Conservation (phyloP, 2,329 filamentous ascomycete species). For the Fusarium napiforme region DNA sequence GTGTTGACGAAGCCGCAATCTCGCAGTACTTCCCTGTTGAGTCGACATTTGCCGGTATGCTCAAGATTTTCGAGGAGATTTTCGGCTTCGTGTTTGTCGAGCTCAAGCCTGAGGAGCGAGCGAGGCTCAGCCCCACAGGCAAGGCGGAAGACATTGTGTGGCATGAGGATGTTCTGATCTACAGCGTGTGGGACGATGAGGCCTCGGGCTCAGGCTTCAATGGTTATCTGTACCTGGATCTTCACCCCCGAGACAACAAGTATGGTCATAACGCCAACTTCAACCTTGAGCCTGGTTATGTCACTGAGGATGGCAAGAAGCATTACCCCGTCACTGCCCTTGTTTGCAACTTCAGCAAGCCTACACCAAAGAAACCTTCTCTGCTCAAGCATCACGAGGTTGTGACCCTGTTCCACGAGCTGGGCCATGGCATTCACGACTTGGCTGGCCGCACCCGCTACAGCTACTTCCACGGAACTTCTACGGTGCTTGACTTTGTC, state of each 20-base stretch:
- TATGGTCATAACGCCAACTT: constrained; percentile 90
- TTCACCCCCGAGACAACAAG: constrained; percentile 83
- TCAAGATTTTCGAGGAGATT: constrained; percentile 84
- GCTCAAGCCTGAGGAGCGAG: constrained; percentile 73
- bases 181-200: constrained; percentile 84
- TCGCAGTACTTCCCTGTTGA: constrained; percentile 86
- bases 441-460: constrained; percentile 71
- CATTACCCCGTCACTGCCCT: constrained; percentile 82
- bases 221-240: constrained; percentile 84
- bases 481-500: constrained; percentile 74
- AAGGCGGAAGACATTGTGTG: constrained; percentile 79
- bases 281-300: constrained; percentile 78
- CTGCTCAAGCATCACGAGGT: constrained; percentile 86
- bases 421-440: constrained; percentile 78
- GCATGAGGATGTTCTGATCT: constrained; percentile 86
- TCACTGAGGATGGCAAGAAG: constrained; percentile 73
- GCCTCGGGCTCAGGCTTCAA: constrained; percentile 77
- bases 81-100: constrained; percentile 84
- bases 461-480: constrained; percentile 75
- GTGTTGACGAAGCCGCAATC: constrained; percentile 81
- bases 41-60: constrained; percentile 79
- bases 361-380: constrained; percentile 78
- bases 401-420: constrained; percentile 83
- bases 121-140: constrained; percentile 71
- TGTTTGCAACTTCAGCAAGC: constrained; percentile 88